Evolutionary conservation across 2,329 filamentous ascomycete genomes (phyloP), one percentile per base, ranked within the genome.

Genomic region (Colletotrichum viniferum): DNA sequence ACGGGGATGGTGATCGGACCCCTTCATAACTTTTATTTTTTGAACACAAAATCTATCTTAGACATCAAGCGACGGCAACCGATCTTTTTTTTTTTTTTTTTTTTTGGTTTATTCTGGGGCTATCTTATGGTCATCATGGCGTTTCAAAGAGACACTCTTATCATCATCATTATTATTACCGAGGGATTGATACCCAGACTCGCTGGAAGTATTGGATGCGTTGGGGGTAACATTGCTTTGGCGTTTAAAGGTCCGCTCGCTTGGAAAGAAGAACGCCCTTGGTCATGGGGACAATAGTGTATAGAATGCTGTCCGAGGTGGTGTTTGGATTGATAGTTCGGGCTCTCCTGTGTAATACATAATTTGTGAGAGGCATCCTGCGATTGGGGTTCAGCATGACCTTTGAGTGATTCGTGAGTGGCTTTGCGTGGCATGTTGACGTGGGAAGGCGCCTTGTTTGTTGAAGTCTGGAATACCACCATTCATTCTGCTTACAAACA

Each of bases 171-270:
- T n/a, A 48, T 21, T 13, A 48, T 52, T 21, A 52, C 56, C 26
- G 64, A 34, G 69, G 73, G 69, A 76, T 73, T 76, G 73, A 76
- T 76, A 76, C 73, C 73, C 73, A 76, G 58, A 64, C 63, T 76
- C 69, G 73, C 70, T 71, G 48, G 48, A 71, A 63, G 24, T 71
- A 43, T 64, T 64, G 58, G 34, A 64, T 58, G 63, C 21, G 61
- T 68, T 34, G 48, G 64, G 43, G 52, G 26, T 34, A 21, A 28
- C n/a, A 36, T 30, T 55, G 48, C 43, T 71, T 64, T 58, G 73
- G 73, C 63, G 73, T 75, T 75, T 13, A 36, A 52, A 38, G n/a
- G 73, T 7, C 28, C 32, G 43, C 21, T 71, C 21, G 56, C 38
- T 65, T 38, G 21, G 34, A 24, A 52, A 26, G 24, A n/a, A 52